phyloP scores from a whole-genome alignment of 148 eudicot genomes.

The Chenopodium berlandieri region DNA sequence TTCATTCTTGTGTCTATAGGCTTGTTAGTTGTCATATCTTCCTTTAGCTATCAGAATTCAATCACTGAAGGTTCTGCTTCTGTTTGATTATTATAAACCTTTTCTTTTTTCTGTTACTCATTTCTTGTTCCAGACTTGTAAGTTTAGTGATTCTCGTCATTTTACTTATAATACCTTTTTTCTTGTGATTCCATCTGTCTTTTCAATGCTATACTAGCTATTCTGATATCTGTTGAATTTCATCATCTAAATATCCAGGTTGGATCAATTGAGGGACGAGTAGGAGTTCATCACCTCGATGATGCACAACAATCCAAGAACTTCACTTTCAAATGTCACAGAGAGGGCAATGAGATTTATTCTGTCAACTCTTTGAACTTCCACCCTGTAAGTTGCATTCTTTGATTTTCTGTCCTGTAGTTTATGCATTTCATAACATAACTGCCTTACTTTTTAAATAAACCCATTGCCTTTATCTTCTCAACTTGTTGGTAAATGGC shows the following conservation, averaged over 20 bases:
- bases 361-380: conserved; percentile 88
- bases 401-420: background rate
- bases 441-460: background rate
- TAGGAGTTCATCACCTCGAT: conserved; percentile 96
- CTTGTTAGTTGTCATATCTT: background rate
- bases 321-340: conserved; percentile 95
- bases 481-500: background rate
- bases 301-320: conserved; percentile 80
- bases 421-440: background rate
- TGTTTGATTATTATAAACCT: background rate
- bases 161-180: background rate
- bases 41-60: background rate
- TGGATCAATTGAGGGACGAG: conserved; percentile 96
- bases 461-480: background rate
- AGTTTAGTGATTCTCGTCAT: background rate
- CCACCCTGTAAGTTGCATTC: conserved; percentile 68
- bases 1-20: background rate
- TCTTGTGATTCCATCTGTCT: background rate
- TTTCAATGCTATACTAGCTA: background rate
- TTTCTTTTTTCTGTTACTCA: background rate
- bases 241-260: conserved; percentile 41
- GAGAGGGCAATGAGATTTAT: conserved; percentile 81
- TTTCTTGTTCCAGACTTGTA: background rate
- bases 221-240: conserved; percentile 11
- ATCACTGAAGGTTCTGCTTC: background rate